A percentile compares a stretch with the other conserved stretches of the same genome.
phyloP scores from a whole-genome alignment of 805 yeast genomes.

The Starmerella kuoi region DNA sequence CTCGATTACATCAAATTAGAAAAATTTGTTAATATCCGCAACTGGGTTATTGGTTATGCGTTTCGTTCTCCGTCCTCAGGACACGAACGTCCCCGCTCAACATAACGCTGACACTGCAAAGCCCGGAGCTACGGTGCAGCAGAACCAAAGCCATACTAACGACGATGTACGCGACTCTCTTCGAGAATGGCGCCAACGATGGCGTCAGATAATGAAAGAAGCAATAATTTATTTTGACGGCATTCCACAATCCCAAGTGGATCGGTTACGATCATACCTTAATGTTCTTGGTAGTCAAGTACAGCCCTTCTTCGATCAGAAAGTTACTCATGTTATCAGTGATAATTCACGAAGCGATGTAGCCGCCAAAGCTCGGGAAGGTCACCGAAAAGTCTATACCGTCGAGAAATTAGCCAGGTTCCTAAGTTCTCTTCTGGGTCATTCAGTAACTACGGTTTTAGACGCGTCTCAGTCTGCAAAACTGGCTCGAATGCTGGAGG shows the following conservation, averaged over 20 bases:
- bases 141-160: neutral
- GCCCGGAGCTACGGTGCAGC: slow-evolving; percentile 2
- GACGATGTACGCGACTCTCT: slow-evolving; percentile 12
- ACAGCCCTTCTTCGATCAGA: slow-evolving; percentile 46
- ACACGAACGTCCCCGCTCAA: neutral
- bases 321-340: slow-evolving; percentile 68
- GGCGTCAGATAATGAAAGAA: slow-evolving; percentile 50
- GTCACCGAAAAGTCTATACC: slow-evolving; percentile 73
- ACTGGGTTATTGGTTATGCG: too few species aligned
- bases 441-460: slow-evolving; percentile 9
- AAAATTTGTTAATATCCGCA: too few species aligned
- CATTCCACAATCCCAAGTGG: slow-evolving; percentile 27
- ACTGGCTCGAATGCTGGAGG: slow-evolving; percentile 55
- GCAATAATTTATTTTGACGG: slow-evolving; percentile 52
- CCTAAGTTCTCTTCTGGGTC: slow-evolving; percentile 32
- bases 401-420: slow-evolving; percentile 75
- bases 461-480: slow-evolving; percentile 25
- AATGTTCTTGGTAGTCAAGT: slow-evolving; percentile 32
- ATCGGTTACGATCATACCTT: slow-evolving; percentile 24
- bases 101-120: neutral
- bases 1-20: too few species aligned
- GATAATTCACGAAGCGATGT: slow-evolving; percentile 45
- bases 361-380: slow-evolving; percentile 46
- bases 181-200: slow-evolving; percentile 46
- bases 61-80: neutral